These are phyloP conservation scores for Coemansia erecta DNA, from an alignment of 192 early-diverging fungal species.

Conservation along the genomic window DNA sequence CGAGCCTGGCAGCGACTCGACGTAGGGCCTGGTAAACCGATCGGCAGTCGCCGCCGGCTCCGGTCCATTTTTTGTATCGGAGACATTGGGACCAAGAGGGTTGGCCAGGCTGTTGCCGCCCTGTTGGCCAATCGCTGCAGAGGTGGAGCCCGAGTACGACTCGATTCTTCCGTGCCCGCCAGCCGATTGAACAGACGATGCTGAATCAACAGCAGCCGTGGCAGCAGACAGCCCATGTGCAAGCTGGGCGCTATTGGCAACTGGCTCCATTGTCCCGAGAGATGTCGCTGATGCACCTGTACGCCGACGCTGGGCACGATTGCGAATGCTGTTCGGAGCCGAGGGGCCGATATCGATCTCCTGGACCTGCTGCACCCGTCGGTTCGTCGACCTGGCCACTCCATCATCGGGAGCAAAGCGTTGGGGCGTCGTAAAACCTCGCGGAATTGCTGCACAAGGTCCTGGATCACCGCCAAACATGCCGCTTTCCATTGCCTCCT, in stretches of 20 bases:
- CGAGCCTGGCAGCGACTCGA: conserved; percentile 39
- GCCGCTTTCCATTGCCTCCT: neutral
- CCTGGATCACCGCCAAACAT: neutral
- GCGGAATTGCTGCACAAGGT: neutral
- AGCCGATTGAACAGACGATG: neutral
- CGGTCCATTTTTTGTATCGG: neutral
- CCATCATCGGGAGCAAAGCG: conserved; percentile 6
- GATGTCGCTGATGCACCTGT: conserved; percentile 19
- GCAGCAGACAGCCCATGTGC: neutral
- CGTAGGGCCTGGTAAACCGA: conserved; percentile 26
- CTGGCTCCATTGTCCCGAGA: conserved; percentile 11
- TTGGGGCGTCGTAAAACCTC: neutral
- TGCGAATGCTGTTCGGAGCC: conserved; percentile 2
- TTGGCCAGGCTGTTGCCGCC: neutral
- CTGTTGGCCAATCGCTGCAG: neutral
- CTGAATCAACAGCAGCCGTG: neutral
- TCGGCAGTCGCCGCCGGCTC: conserved; percentile 5
- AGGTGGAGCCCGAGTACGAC: neutral
- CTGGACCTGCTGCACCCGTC: conserved; percentile 20
- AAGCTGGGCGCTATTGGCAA: conserved; percentile 4
- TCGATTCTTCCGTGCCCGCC: neutral
- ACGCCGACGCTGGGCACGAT: conserved; percentile 20
- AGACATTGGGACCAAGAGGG: neutral
- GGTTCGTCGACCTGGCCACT: conserved; percentile 8
- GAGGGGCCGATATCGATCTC: conserved; percentile 13